Conservation (phyloP, 441 rosid species). For the Mallotus japonicus region DNA sequence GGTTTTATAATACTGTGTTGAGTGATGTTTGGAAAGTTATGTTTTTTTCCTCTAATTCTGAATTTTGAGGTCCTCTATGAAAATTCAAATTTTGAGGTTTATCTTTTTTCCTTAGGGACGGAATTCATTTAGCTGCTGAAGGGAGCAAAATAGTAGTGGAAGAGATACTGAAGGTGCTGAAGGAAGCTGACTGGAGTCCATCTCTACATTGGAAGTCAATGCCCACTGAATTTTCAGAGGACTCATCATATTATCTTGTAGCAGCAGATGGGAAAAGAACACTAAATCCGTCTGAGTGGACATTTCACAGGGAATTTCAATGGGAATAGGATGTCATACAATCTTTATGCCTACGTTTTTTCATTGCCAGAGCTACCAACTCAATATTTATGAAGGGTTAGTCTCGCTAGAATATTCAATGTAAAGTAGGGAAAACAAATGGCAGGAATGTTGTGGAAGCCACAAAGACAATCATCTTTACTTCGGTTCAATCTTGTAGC, state of each 20-base stretch:
- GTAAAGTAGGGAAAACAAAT: background rate
- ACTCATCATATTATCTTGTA: conserved; percentile 74
- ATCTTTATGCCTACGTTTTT: background rate
- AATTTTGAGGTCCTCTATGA: background rate
- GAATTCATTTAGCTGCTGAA: conserved; percentile 80
- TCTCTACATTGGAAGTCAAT: conserved; percentile 88
- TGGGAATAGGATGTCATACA: conserved; percentile 48
- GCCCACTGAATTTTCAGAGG: conserved; percentile 75
- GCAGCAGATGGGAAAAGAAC: conserved; percentile 76
- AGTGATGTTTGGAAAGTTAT: background rate
- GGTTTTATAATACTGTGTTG: background rate
- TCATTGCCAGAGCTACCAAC: background rate
- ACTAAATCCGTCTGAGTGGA: conserved; percentile 81
- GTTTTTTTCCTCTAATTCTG: background rate
- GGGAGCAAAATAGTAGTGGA: conserved; percentile 82
- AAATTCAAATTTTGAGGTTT: background rate
- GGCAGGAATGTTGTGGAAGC: no score
- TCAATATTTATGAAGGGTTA: background rate
- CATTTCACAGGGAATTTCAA: conserved; percentile 65
- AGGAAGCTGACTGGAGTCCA: conserved; percentile 79
- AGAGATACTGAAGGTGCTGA: conserved; percentile 73
- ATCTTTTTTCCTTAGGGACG: conserved; percentile 48
- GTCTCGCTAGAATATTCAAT: background rate
- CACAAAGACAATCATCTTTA: no score
- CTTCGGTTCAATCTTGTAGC: no score